Base-by-base conservation (phyloP, 2,329 filamentous ascomycete species). In the Nigrospora sphaerica region DNA sequence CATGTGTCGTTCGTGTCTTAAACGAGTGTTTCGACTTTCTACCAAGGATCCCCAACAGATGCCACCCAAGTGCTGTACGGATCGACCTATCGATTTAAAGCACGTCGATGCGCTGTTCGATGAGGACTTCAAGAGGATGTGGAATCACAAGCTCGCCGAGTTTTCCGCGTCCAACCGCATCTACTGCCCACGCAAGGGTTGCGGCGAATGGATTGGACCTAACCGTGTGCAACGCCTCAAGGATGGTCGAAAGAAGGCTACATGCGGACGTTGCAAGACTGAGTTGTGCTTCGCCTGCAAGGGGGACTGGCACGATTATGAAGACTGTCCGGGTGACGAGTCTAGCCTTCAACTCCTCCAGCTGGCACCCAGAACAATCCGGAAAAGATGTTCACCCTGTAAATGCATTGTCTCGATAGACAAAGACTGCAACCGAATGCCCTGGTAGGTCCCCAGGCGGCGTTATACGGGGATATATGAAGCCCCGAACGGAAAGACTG, bases 381-480 rank as follows among this genome's bases (percentile, higher is more conserved):
- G 85, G 83, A 83, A 88, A 62, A 74, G 80, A 40, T 95, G 88
- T 62, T 83, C 82, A 60, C 81, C 74, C 51, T 95, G 90, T 67
- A 80, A 77, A 52, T 73, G 78, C 35, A 75, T 87, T 71, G 85
- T 95, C 39, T 86, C 95, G 63, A 69, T 89, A 42, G 85, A 85
- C 55, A 86, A 92, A 63, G 88, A 88, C 39, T 90, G 86, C 65
- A 91, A 92, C 66, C 89, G 92, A 62, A 92, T 95, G 80, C 89
- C 81, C 28, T 95, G 89, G 84, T 87, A 71, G 66, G 80, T 19
- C 9, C 5, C 41, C 28, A 17, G 17, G 6, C n/a, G 17, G 12
- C 19, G 18, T 4, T 16, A 39, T n/a, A 39, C 18, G 38, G 6
- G n/a, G 18, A 14, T 3, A 39, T 7, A 39, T 39, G 38, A 17